These are phyloP conservation scores for Xylaria intraflava DNA, from an alignment of 495 filamentous ascomycete species.

Conservation along the genomic window DNA sequence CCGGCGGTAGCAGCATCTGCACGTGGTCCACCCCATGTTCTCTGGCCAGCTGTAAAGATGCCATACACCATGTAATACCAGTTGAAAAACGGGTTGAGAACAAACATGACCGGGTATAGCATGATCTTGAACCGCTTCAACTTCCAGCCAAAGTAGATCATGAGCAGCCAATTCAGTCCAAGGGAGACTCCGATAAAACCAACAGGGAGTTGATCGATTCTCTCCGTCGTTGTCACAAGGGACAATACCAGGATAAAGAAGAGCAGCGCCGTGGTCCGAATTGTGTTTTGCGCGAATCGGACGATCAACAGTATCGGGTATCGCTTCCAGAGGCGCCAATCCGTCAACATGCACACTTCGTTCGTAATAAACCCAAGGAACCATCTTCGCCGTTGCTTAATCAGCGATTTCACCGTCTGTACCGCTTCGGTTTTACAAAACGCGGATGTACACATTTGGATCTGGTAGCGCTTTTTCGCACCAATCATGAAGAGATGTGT, in stretches of 20 bases:
- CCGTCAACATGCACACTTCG: slow-evolving; percentile 97
- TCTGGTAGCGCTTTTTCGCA: slow-evolving; percentile 85
- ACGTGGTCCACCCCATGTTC: slow-evolving; percentile 94
- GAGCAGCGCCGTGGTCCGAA: slow-evolving; percentile 87
- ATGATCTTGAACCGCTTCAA: slow-evolving; percentile 86
- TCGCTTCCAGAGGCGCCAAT: slow-evolving; percentile 80
- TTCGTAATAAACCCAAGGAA: slow-evolving; percentile 98
- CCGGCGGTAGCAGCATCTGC: slow-evolving; percentile 87
- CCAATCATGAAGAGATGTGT: slow-evolving; percentile 99
- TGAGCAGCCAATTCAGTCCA: slow-evolving; percentile 89
- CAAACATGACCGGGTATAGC: slow-evolving; percentile 94
- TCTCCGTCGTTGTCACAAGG: slow-evolving; percentile 76
- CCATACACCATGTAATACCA: slow-evolving; percentile 94
- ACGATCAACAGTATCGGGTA: slow-evolving; percentile 88
- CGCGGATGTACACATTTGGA: slow-evolving; percentile 93
- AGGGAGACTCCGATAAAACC: slow-evolving; percentile 95
- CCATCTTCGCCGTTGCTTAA: slow-evolving; percentile 96
- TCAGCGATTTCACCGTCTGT: slow-evolving; percentile 73
- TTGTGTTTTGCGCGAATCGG: slow-evolving; percentile 93
- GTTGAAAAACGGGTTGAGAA: slow-evolving; percentile 95
- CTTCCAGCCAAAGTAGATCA: slow-evolving; percentile 90
- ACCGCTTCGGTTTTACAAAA: slow-evolving; percentile 99
- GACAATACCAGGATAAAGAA: slow-evolving; percentile 95
- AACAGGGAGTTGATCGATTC: slow-evolving; percentile 69
- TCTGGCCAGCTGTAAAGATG: slow-evolving; percentile 85